Base-by-base conservation (phyloP, 441 rosid genomes). In the Francoa sonchifolia region DNA sequence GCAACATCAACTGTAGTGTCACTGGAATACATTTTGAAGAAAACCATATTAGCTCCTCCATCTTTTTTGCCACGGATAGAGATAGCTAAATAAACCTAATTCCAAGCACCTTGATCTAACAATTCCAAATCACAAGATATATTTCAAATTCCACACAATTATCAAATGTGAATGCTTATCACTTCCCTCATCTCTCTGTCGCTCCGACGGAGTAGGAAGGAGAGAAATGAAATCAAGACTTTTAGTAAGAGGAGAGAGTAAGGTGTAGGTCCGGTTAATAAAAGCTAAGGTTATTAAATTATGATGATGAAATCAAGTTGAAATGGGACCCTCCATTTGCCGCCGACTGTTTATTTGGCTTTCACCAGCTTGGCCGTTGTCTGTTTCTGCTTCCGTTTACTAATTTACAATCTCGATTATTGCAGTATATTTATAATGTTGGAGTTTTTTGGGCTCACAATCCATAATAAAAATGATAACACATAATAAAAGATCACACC, bases 61-160 rank as follows among this genome's bases (percentile, higher is more conserved):
- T n/a, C n/a, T n/a, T n/a, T n/a, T n/a, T n/a, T n/a, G n/a, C n/a
- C n/a, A n/a, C n/a, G n/a, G n/a, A n/a, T n/a, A n/a, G n/a, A 25
- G 8, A 25, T 25, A 25, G 28, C 8, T 15, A 32, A 8, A 12
- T 32, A 32, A n/a, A n/a, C n/a, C n/a, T n/a, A n/a, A n/a, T n/a
- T n/a, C n/a, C n/a, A n/a, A n/a, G n/a, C n/a, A n/a, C n/a, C n/a
- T n/a, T n/a, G n/a, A n/a, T 81, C 85, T 46, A 78, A 77, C 59
- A 82, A 74, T 49, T 78, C 70, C 39, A 78, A 80, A 56, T 79
- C 84, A 81, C 84, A 81, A 42, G 86, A 81, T 0, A 86, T 42
- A 60, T 81, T 81, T 14, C 87, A 87, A 59, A 81, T 77, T 41
- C 93, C 93, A 10, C 87, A 87, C 46, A n/a, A n/a, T n/a, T 81